These are phyloP conservation scores for Diplocarpon rosae DNA, from an alignment of 2,329 filamentous ascomycete species.

Conservation along the genomic window DNA sequence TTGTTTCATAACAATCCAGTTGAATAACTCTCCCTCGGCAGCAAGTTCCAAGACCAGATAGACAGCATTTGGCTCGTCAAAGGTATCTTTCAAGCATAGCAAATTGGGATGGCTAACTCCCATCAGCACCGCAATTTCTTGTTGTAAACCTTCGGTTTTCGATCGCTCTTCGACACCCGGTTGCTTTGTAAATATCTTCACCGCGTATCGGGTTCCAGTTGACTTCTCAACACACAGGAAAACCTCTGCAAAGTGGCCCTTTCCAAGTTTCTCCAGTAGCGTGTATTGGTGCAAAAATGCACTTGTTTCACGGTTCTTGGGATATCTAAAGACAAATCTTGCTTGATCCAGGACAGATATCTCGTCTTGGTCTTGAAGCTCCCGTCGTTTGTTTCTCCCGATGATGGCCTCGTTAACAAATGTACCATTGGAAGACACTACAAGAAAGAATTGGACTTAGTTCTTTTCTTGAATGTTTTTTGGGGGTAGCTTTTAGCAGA, in stretches of 20 bases:
- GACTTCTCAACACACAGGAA: conserved; percentile 82
- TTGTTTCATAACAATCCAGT: conserved; percentile 82
- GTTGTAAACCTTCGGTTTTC: conserved; percentile 76
- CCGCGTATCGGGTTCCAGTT: conserved; percentile 73
- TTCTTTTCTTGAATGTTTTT: too few relatives aligned
- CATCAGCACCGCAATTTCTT: conserved; percentile 95
- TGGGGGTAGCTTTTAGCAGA: too few relatives aligned
- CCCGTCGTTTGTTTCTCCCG: conserved; percentile 82
- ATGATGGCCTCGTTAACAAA: conserved; percentile 89
- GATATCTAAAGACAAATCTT: conserved; percentile 86
- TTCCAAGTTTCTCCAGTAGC: conserved; percentile 74
- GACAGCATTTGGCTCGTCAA: conserved; percentile 81
- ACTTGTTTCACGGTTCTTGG: conserved; percentile 60
- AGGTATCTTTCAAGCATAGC: conserved; percentile 87
- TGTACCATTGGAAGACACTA: conserved; percentile 84
- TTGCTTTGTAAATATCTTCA: conserved; percentile 88
- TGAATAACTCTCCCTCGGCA: conserved; percentile 89
- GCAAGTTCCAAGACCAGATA: conserved; percentile 88
- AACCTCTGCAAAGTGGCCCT: conserved; percentile 91
- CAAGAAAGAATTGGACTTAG: too few relatives aligned
- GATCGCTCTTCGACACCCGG: conserved; percentile 72
- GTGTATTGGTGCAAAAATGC: conserved; percentile 80
- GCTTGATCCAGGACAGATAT: conserved; percentile 77
- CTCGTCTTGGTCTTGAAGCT: conserved; percentile 82
- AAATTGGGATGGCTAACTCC: conserved; percentile 92